Base-by-base conservation (phyloP, 306 rosid genomes). In the Lupinus albus region DNA sequence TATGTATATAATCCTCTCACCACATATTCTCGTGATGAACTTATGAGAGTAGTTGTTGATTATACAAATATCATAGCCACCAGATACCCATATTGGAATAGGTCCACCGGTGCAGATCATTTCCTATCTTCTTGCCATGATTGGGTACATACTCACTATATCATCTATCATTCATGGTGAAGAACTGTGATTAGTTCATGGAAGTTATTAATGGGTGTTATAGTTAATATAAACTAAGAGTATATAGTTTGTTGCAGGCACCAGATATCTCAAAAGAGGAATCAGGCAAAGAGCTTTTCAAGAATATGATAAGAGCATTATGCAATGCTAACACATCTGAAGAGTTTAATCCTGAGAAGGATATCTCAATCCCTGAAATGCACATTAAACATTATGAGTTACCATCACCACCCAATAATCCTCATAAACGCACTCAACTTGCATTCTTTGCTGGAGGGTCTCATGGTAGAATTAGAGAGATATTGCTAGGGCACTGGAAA, bases 381-480 rank as follows among this genome's bases (percentile, higher is more conserved):
- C 84, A 87, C 65, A 1, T 89, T 0, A 71, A 50, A 11, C 28
- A 70, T 17, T 71, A 30, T 16, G 32, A 59, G 0, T 80, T 84
- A 1, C 67, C 71, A 17, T 72, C 84, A 2, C 44, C 81, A 14
- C 9, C 38, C 18, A 58, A 28, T 10, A 18, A 73, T 1, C 81
- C 76, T 0, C 2, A 38, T 5, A 57, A 53, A 7, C 88, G 92
- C 1, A 39, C 87, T 0, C 78, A 86, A 21, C 83, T 91, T 0
- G 92, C 86, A 7, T 88, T 87, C 75, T 91, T 91, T 13, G 95
- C 97, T 0, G 95, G 97, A 7, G 90, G 97, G 4, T 38, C 67
- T 2, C 97, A 91, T 14, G 97, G 97, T 0, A 18, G 1, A 54
- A 82, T 91, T 13, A 78, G 97, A 39, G 18, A 80, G 12, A n/a